A percentile compares a stretch with the other conserved stretches of the same genome.
Conservation (phyloP, 2,329 filamentous ascomycete species). For the Neoscytalidium dimidiatum region DNA sequence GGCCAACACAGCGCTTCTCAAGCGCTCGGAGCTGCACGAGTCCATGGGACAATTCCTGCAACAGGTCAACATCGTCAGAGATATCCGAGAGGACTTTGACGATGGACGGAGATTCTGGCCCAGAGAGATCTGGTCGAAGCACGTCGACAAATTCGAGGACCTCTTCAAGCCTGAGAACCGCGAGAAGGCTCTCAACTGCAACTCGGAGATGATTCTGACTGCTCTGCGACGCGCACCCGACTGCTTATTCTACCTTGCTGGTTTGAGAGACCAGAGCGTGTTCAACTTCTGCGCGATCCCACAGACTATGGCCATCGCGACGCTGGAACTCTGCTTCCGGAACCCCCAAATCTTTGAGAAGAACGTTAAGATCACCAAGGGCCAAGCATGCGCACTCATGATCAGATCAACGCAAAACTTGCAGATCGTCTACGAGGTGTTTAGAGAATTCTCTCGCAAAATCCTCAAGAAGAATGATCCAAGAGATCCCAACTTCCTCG, state of each 20-base stretch:
- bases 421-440: slow-evolving; percentile 75
- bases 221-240: slow-evolving; percentile 85
- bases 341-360: slow-evolving; percentile 83
- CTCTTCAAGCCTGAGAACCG: slow-evolving; percentile 81
- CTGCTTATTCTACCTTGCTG: slow-evolving; percentile 97
- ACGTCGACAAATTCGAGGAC: slow-evolving; percentile 87
- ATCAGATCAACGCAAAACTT: slow-evolving; percentile 90
- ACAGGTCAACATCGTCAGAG: slow-evolving; percentile 98
- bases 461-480: slow-evolving; percentile 96
- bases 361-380: slow-evolving; percentile 96
- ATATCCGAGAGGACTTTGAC: slow-evolving; percentile 84
- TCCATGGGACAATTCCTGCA: slow-evolving; percentile 98
- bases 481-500: slow-evolving; percentile 85
- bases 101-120: slow-evolving; percentile 94
- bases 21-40: slow-evolving; percentile 79
- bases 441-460: slow-evolving; percentile 72
- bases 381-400: slow-evolving; percentile 90
- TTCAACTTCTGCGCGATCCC: slow-evolving; percentile 99
- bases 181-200: slow-evolving; percentile 77
- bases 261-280: slow-evolving; percentile 90
- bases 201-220: slow-evolving; percentile 92
- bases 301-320: slow-evolving; percentile 96
- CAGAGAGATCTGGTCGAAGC: slow-evolving; percentile 94
- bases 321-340: slow-evolving; percentile 86
- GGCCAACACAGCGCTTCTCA: slow-evolving; percentile 80